Percentiles rank a stretch among this genome's conserved stretches.
These are phyloP conservation scores for Septoria petroselini DNA, from an alignment of 2,329 filamentous ascomycete genomes.

Conservation along the genomic window DNA sequence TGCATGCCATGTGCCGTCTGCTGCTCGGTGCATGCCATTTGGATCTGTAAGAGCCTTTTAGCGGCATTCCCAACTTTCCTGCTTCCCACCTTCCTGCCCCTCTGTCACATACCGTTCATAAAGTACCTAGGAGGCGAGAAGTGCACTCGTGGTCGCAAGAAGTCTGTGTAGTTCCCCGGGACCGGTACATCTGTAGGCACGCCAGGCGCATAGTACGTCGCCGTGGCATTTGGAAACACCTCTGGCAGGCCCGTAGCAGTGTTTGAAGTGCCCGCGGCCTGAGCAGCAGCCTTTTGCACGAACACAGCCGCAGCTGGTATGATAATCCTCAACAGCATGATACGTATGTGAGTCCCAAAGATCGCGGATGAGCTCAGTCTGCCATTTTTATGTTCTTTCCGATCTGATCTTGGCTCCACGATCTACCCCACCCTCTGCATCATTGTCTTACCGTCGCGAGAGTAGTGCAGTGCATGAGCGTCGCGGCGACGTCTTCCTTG, in stretches of 20 bases:
- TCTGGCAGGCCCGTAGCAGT: slow-evolving; percentile 6
- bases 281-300: slow-evolving; percentile 16
- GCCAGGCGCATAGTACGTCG: slow-evolving; percentile 30
- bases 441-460: slow-evolving; percentile 14
- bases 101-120: slow-evolving; percentile 45
- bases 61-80: too few species aligned
- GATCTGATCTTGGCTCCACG: slow-evolving; percentile 7
- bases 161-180: slow-evolving; percentile 42
- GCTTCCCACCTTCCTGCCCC: not conserved
- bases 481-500: slow-evolving; percentile 6
- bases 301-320: slow-evolving; percentile 41
- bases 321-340: slow-evolving; percentile 23
- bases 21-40: slow-evolving; percentile 61
- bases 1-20: slow-evolving; percentile 58
- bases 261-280: slow-evolving; percentile 14
- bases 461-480: slow-evolving; percentile 5
- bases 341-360: not conserved
- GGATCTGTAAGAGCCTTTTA: slow-evolving; percentile 57
- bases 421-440: slow-evolving; percentile 14
- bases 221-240: slow-evolving; percentile 16
- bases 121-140: slow-evolving; percentile 54
- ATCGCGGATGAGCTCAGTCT: not conserved
- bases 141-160: slow-evolving; percentile 53
- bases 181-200: slow-evolving; percentile 39
- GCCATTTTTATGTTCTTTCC: slow-evolving; percentile 5